phyloP scores from a whole-genome alignment of 2,329 filamentous ascomycete genomes.

The Pseudogymnoascus sp. region DNA sequence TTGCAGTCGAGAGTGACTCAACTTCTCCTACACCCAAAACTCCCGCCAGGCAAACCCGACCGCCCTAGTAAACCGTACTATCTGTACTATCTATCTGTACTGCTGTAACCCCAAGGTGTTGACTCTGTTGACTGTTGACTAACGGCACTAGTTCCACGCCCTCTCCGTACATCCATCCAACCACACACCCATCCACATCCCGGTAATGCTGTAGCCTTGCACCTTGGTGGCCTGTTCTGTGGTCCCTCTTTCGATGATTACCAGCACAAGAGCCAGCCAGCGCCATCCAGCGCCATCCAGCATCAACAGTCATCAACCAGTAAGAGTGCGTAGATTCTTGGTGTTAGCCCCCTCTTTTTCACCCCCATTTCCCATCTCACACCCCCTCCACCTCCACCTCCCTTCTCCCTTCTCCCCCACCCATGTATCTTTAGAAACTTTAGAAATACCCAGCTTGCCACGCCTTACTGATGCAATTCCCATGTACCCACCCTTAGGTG shows the following conservation, averaged over 20 bases:
- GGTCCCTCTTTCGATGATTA: not conserved
- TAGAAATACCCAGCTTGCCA: not conserved
- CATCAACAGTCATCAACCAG: not conserved
- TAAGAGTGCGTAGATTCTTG: not conserved
- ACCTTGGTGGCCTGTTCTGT: not conserved
- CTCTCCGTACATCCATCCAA: not conserved
- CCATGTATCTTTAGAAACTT: not conserved
- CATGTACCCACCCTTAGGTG: not conserved
- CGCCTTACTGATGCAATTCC: not conserved
- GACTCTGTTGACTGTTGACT: too few relatives aligned
- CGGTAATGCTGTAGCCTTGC: not conserved
- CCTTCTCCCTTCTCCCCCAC: not conserved
- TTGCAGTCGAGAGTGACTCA: not conserved
- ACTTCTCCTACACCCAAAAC: not conserved
- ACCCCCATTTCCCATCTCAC: not conserved
- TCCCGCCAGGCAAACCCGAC: not conserved
- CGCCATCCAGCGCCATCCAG: not conserved
- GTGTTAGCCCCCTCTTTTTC: not conserved
- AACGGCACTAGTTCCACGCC: not conserved
- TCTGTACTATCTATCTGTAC: too few relatives aligned
- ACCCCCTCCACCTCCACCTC: not conserved
- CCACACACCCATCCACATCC: not conserved
- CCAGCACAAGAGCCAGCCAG: too few relatives aligned
- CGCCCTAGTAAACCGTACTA: not conserved
- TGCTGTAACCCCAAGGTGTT: too few relatives aligned